Base-by-base conservation (phyloP, 108 stramenopile species). In the Fistulifera solaris region DNA sequence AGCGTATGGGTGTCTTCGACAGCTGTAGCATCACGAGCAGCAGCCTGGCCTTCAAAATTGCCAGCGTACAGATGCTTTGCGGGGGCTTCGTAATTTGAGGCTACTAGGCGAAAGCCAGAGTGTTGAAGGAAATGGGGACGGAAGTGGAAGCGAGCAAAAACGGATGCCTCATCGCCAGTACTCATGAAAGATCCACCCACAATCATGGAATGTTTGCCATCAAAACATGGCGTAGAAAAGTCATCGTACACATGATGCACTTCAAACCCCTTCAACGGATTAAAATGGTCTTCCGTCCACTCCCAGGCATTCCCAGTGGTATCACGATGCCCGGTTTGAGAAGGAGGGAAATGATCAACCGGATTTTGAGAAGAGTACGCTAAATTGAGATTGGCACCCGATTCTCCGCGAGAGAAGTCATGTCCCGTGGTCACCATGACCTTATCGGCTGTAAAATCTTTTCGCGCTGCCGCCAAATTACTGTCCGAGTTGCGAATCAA, bases 251-350 rank as follows among this genome's bases (percentile, higher is more conserved):
- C 70, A 48, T 87, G 91, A 53, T 90, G 87, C 21, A 91, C 85
- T 45, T 81, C 66, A 59, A 94, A 95, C 42, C 80, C 85, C 39
- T 85, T 83, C 25, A 96, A 69, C 7, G 93, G 86, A 47, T 82
- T 85, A 61, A 96, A 95, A 45, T 91, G 80, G 65, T 94, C 92
- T 55, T 94, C 92, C 0, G 76, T 81, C 92, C 92, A 95, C 62
- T 97, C 93, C 96, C 96, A 97, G n/a, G 83, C 86, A 72, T 90
- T 97, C 25, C 96, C 96, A 24, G 80, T 66, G 13, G 83, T 78
- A 65, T 94, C 93, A 21, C 68, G 48, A 61, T 87, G 86, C 1
- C 86, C 86, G 21, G 82, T 78, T 7, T 81, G 73, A 14, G 82
- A 84, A 1, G 86, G 71, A 11, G 65, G 63, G 43, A 75, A 84